Conservation (phyloP, 805 yeast species). For the Yarrowia divulgata region DNA sequence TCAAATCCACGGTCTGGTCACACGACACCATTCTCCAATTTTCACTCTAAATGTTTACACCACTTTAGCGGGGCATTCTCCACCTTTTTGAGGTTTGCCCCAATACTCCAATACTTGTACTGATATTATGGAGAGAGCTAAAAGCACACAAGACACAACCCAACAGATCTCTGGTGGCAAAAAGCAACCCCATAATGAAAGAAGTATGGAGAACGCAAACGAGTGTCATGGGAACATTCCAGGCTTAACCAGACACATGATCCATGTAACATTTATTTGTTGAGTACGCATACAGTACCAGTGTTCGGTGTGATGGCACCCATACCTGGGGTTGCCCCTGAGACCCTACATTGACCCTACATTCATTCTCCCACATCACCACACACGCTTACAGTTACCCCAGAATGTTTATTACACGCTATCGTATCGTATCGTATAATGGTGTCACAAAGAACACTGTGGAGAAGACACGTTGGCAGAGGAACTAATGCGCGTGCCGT, state of each 20-base stretch:
- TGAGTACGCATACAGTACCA: neutral
- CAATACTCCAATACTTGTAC: neutral
- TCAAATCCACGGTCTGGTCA: neutral
- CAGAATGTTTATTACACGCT: neutral
- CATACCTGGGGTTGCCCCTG: neutral
- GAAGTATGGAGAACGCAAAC: no score
- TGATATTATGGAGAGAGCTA: conserved; percentile 19
- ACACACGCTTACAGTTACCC: conserved; percentile 16
- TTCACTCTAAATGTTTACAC: neutral
- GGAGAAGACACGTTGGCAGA: neutral
- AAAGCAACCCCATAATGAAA: no score
- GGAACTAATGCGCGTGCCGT: no score
- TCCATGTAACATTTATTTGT: neutral
- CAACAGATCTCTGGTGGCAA: conserved; percentile 21
- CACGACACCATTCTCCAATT: neutral
- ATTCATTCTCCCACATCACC: neutral
- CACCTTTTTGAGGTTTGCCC: conserved; percentile 1
- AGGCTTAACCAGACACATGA: neutral
- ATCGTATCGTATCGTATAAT: no score
- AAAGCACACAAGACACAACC: conserved; percentile 16
- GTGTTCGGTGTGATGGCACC: no score
- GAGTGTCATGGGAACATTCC: no score
- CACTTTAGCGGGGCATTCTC: neutral
- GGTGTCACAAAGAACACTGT: neutral
- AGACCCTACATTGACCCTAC: neutral